Conservation (phyloP, 345 rosid species). For the Populus alba region DNA sequence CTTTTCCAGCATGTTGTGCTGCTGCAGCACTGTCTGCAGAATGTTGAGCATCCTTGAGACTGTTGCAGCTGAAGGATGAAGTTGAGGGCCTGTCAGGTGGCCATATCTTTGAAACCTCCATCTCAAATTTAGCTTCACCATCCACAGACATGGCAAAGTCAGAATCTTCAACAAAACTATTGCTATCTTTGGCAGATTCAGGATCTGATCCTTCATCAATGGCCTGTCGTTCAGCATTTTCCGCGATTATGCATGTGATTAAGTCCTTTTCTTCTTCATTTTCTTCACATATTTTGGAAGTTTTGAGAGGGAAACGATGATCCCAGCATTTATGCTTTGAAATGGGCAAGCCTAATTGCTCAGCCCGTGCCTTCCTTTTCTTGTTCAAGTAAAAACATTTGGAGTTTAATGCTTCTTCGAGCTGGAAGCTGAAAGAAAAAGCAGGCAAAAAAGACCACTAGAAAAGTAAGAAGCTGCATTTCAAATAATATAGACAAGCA, state of each 20-base stretch:
- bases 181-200: conserved; percentile 49
- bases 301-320: conserved; percentile 22
- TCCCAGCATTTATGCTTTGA: conserved; percentile 52
- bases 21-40: conserved; percentile 11
- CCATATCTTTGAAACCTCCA: conserved; percentile 14
- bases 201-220: conserved; percentile 21
- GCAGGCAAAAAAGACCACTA: not conserved
- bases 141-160: conserved; percentile 18
- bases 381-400: conserved; percentile 29
- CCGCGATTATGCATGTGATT: conserved; percentile 3
- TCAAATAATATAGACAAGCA: not conserved
- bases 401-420: not conserved
- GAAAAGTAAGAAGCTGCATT: not conserved
- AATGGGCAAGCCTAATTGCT: conserved; percentile 42
- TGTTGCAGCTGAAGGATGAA: conserved; percentile 18
- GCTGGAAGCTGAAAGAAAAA: conserved; percentile 19
- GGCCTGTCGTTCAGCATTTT: conserved; percentile 12
- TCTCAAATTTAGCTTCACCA: conserved; percentile 24
- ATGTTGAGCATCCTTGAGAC: conserved; percentile 10
- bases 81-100: conserved; percentile 20
- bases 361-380: conserved; percentile 56
- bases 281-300: conserved; percentile 11
- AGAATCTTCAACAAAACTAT: conserved; percentile 38
- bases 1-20: conserved; percentile 10
- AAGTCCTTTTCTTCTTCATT: conserved; percentile 15